Evolutionary conservation across 2,329 filamentous ascomycete genomes (phyloP).

Genomic region (Ophiostoma piceae): DNA sequence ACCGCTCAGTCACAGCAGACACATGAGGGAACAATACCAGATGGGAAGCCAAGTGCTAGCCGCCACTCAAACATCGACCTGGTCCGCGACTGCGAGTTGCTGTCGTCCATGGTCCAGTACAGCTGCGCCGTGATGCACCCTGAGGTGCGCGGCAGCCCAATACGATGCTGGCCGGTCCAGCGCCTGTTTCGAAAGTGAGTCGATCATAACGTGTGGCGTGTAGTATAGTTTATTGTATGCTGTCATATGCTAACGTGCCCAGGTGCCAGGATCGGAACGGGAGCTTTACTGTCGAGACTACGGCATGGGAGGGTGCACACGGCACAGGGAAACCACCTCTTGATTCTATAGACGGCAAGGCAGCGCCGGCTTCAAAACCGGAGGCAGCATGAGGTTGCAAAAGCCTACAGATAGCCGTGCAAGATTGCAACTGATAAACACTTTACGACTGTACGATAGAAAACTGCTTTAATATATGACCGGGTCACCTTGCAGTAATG

Average conservation of each 20-base stretch:
- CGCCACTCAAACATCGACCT: slow-evolving; percentile 43
- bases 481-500: background rate
- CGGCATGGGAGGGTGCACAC: slow-evolving; percentile 50
- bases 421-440: background rate
- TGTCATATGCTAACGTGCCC: slow-evolving; percentile 6
- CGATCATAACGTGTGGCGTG: background rate
- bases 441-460: background rate
- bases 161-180: slow-evolving; percentile 53
- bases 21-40: background rate
- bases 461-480: background rate
- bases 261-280: slow-evolving; percentile 57
- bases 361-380: background rate
- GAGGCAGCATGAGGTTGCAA: background rate
- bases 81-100: slow-evolving; percentile 47
- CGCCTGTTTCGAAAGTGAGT: slow-evolving; percentile 57
- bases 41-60: background rate
- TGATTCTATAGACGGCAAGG: background rate
- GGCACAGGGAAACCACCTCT: background rate
- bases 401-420: background rate
- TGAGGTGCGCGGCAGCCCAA: slow-evolving; percentile 41
- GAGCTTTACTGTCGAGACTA: slow-evolving; percentile 58
- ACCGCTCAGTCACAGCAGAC: background rate
- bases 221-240: background rate
- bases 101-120: slow-evolving; percentile 54
- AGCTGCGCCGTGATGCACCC: slow-evolving; percentile 52